phyloP scores from a whole-genome alignment of 208 protist genomes.

The Novymonas esmeraldas region DNA sequence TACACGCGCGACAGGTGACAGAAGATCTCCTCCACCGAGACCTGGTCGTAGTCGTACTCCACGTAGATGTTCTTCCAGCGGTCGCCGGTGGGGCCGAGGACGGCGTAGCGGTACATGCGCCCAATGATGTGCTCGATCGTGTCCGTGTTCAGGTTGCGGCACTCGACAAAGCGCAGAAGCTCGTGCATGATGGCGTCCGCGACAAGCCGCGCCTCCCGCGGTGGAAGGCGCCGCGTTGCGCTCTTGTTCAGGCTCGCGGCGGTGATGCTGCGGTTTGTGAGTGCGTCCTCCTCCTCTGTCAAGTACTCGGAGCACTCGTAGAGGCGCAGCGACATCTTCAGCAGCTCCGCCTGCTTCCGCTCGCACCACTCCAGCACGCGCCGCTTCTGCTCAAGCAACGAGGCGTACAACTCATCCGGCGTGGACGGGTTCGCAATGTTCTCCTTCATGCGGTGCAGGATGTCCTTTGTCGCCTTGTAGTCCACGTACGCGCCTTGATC shows the following conservation, averaged over 20 bases:
- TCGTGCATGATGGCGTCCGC: conserved; percentile 80
- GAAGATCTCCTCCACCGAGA: conserved; percentile 79
- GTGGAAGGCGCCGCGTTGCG: conserved; percentile 32
- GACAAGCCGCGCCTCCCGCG: conserved; percentile 63
- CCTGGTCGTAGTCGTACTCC: conserved; percentile 58
- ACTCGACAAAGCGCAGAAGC: conserved; percentile 85
- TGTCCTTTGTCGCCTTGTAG: conserved; percentile 89
- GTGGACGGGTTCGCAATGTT: conserved; percentile 83
- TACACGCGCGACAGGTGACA: conserved; percentile 75
- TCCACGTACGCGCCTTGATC: conserved; percentile 83
- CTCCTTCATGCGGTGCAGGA: conserved; percentile 87
- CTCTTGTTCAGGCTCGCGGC: conserved; percentile 4
- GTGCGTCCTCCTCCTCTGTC: conserved; percentile 55
- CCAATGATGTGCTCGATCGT: conserved; percentile 89
- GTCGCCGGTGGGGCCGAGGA: conserved; percentile 80
- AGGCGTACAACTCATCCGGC: conserved; percentile 77
- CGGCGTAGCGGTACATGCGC: conserved; percentile 87
- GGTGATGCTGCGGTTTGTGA: conserved; percentile 48
- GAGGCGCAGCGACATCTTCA: conserved; percentile 61
- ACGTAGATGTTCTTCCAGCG: conserved; percentile 75
- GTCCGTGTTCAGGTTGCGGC: conserved; percentile 84
- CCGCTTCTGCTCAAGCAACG: conserved; percentile 71
- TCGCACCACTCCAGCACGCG: conserved; percentile 76
- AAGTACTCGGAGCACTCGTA: conserved; percentile 61
- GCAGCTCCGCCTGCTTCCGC: conserved; percentile 65